Evolutionary conservation across 2,329 filamentous ascomycete species (phyloP).

Genomic region (Keithomyces neogunnii): DNA sequence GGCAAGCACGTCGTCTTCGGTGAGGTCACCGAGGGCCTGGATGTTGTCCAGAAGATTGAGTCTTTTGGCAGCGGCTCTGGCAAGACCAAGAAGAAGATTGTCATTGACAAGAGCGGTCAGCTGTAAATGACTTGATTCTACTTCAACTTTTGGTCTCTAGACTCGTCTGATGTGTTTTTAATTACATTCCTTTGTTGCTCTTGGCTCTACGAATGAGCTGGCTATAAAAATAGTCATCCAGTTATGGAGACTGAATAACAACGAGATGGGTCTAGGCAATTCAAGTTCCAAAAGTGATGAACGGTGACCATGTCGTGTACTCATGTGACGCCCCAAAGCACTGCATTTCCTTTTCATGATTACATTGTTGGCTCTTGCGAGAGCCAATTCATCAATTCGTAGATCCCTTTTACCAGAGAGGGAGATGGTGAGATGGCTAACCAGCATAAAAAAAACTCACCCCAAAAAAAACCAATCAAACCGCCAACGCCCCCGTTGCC

Average conservation of each 20-base stretch:
- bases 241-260: neutral
- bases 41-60: slow-evolving; percentile 53
- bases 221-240: neutral
- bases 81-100: slow-evolving; percentile 48
- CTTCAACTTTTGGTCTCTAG: neutral
- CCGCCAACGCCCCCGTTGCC: no score
- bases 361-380: no score
- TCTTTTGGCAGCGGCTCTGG: slow-evolving; percentile 41
- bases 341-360: neutral
- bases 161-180: neutral
- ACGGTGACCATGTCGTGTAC: neutral
- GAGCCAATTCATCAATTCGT: neutral
- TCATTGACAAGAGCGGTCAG: slow-evolving; percentile 46
- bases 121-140: slow-evolving; percentile 24
- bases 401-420: neutral
- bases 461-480: neutral
- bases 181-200: neutral
- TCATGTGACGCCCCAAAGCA: neutral
- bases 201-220: neutral
- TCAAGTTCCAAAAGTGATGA: neutral
- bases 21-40: slow-evolving; percentile 48
- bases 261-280: neutral
- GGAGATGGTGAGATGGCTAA: neutral
- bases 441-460: neutral
- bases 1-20: slow-evolving; percentile 81